phyloP scores from a whole-genome alignment of 2,329 filamentous ascomycete genomes.

The Beauveria sp. region DNA sequence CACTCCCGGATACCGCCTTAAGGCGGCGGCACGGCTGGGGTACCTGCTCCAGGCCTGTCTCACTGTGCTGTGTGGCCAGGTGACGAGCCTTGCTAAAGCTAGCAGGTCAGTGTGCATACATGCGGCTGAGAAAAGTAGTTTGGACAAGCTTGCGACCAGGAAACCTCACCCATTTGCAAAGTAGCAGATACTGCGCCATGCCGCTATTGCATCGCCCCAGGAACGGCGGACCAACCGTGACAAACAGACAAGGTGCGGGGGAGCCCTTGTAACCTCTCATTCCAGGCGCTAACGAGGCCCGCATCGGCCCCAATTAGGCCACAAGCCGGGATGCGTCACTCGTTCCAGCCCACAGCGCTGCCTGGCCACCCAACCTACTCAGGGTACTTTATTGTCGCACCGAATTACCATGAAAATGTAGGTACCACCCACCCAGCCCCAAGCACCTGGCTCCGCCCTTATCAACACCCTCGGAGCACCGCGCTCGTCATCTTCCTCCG shows the following conservation, averaged over 20 bases:
- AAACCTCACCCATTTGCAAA: neutral
- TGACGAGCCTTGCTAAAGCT: neutral
- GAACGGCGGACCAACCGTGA: slow-evolving; percentile 6
- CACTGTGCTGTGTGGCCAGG: neutral
- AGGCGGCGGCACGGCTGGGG: slow-evolving; percentile 1
- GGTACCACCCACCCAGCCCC: neutral
- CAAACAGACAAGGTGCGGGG: slow-evolving; percentile 6
- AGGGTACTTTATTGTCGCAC: neutral
- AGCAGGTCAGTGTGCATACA: neutral
- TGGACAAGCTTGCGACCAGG: neutral
- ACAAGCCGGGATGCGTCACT: slow-evolving; percentile 10
- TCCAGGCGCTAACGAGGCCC: neutral
- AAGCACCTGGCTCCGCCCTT: slow-evolving; percentile 9
- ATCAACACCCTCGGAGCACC: slow-evolving; percentile 12
- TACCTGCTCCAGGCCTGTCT: slow-evolving; percentile 1
- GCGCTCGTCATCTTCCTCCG: slow-evolving; percentile 15
- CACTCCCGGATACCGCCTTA: neutral
- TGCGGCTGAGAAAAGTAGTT: slow-evolving; percentile 1
- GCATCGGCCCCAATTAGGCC: neutral
- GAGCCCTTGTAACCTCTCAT: neutral
- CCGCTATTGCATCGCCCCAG: slow-evolving; percentile 9
- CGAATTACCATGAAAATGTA: neutral
- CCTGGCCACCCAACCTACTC: neutral
- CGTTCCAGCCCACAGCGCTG: slow-evolving; percentile 4
- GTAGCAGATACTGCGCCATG: neutral